Evolutionary conservation across 2,329 filamentous ascomycete species (phyloP).

Genomic region (Elsinoe batatas): DNA sequence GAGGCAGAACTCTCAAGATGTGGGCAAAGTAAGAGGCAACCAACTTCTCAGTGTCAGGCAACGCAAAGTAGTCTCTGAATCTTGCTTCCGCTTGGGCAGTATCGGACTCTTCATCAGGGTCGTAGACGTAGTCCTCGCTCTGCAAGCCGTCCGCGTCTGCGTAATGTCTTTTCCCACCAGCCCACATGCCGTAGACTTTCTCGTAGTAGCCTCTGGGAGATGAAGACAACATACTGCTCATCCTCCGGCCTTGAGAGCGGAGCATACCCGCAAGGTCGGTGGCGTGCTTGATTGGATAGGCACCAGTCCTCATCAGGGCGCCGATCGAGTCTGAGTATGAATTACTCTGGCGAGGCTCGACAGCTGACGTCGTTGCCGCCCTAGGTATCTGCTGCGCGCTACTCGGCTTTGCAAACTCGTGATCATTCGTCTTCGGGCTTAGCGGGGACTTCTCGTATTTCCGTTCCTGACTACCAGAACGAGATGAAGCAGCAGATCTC

Average conservation of each 20-base stretch:
- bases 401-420: conserved; percentile 5
- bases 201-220: conserved; percentile 92
- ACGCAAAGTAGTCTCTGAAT: conserved; percentile 80
- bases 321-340: conserved; percentile 36
- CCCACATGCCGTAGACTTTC: conserved; percentile 96
- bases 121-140: conserved; percentile 50
- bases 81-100: conserved; percentile 49
- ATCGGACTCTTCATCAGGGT: conserved; percentile 47
- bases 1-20: conserved; percentile 75
- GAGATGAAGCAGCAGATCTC: not conserved
- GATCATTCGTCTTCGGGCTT: not conserved
- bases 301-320: conserved; percentile 50
- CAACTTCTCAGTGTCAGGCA: conserved; percentile 74
- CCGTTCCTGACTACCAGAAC: conserved; percentile 10
- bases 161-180: conserved; percentile 83
- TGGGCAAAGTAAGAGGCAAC: conserved; percentile 88
- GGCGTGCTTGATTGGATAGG: conserved; percentile 57
- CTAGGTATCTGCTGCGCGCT: not conserved
- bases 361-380: not conserved
- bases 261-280: conserved; percentile 57
- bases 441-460: not conserved
- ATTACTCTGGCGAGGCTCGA: conserved; percentile 6
- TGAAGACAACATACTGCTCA: conserved; percentile 54
- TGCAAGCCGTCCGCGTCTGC: conserved; percentile 58
- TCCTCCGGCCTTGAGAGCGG: conserved; percentile 64